phyloP scores from a whole-genome alignment of 2,329 filamentous ascomycete genomes.

The Arthrinium puccinioides region DNA sequence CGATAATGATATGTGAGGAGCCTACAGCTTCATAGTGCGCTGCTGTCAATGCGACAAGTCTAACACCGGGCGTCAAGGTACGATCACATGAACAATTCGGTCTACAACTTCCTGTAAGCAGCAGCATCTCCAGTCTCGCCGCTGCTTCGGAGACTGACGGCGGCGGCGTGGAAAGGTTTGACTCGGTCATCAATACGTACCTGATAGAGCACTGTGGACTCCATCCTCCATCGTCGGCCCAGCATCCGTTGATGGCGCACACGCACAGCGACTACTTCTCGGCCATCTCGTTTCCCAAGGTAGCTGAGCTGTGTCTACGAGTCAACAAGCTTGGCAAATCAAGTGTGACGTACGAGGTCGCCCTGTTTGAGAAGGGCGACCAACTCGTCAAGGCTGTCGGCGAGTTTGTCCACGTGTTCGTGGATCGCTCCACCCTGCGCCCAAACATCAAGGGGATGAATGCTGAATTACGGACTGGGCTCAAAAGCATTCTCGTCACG shows the following conservation, averaged over 20 bases:
- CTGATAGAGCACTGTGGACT: conserved; percentile 73
- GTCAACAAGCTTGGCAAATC: conserved; percentile 80
- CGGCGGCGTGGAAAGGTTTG: conserved; percentile 54
- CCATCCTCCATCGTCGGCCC: conserved; percentile 58
- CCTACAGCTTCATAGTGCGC: neutral
- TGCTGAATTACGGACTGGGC: conserved; percentile 45
- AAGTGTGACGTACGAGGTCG: conserved; percentile 86
- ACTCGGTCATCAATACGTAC: conserved; percentile 85
- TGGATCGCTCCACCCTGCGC: conserved; percentile 64
- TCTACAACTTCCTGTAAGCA: conserved; percentile 70
- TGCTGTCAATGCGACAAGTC: no score
- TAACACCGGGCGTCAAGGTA: no score
- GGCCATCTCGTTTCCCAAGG: conserved; percentile 71
- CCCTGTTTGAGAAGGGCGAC: conserved; percentile 69
- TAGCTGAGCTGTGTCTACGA: conserved; percentile 73
- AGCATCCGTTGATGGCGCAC: conserved; percentile 80
- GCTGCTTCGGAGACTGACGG: neutral
- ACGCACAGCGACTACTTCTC: conserved; percentile 81
- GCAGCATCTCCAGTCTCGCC: neutral
- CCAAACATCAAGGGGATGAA: conserved; percentile 62
- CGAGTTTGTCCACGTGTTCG: conserved; percentile 81
- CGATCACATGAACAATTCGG: conserved; percentile 82
- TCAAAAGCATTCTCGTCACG: conserved; percentile 46
- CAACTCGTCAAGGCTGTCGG: conserved; percentile 76
- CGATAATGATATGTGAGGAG: conserved; percentile 86